phyloP scores from a whole-genome alignment of 2,329 filamentous ascomycete genomes.

The Aureobasidium sp. region DNA sequence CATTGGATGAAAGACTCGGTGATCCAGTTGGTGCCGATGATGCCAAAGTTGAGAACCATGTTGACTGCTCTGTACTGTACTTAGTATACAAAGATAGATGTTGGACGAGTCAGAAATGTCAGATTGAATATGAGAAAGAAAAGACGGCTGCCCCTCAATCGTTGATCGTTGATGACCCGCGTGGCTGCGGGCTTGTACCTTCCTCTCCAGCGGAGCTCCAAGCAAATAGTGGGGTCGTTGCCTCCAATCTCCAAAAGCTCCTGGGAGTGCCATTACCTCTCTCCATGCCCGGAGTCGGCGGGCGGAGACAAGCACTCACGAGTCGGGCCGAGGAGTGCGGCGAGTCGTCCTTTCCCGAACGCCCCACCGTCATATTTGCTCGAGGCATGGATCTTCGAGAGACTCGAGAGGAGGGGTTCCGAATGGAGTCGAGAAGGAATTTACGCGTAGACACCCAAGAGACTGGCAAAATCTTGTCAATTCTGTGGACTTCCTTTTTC shows the following conservation, averaged over 20 bases:
- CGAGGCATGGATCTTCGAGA: not conserved
- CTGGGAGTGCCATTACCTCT: not conserved
- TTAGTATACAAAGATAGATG: not conserved
- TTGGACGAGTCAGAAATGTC: not conserved
- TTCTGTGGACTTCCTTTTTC: conserved; percentile 1
- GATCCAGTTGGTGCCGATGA: conserved; percentile 42
- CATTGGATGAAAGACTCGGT: conserved; percentile 39
- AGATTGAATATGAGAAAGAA: not conserved
- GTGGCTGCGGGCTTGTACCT: conserved; percentile 1
- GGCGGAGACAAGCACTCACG: not conserved
- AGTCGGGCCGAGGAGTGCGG: not conserved
- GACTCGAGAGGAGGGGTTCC: not conserved
- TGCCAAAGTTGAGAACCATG: conserved; percentile 33
- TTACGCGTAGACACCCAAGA: not conserved
- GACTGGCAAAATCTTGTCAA: not conserved
- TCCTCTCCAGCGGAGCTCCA: not conserved
- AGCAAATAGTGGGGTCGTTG: conserved; percentile 1
- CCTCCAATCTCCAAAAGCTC: too few species aligned
- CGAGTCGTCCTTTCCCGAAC: not conserved
- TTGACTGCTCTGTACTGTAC: not conserved
- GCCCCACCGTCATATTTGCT: not conserved
- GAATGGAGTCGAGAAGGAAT: not conserved
- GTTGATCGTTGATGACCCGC: not conserved
- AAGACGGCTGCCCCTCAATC: not conserved
- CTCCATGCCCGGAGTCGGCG: not conserved